These are phyloP conservation scores for Lipomyces mesembrius DNA, from an alignment of 805 yeast species.

Conservation along the genomic window DNA sequence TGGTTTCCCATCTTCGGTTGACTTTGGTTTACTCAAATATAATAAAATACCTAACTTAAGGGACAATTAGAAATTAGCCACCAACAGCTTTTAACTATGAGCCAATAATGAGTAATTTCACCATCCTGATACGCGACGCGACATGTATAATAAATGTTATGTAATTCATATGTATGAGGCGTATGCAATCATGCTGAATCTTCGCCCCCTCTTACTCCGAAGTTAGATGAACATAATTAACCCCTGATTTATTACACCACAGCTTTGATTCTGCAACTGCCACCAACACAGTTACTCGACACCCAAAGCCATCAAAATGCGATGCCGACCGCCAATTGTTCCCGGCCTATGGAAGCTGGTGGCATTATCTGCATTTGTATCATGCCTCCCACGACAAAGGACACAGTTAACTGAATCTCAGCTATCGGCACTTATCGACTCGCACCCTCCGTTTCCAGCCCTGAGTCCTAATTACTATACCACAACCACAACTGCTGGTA, in stretches of 20 bases:
- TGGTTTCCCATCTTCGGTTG: background rate
- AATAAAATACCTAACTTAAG: background rate
- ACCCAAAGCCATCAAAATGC: background rate
- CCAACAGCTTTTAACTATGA: background rate
- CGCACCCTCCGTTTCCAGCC: slow-evolving; percentile 28
- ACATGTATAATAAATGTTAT: too few relatives aligned
- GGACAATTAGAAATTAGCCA: background rate
- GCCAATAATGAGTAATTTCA: background rate
- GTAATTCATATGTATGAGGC: background rate
- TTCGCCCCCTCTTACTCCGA: background rate
- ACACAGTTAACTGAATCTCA: slow-evolving; percentile 18
- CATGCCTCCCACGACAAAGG: slow-evolving; percentile 13
- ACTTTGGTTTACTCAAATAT: background rate
- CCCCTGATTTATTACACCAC: too few relatives aligned
- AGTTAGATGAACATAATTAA: too few relatives aligned
- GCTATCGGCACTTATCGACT: slow-evolving; percentile 10
- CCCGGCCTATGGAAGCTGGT: background rate
- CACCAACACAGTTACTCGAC: background rate
- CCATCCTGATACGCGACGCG: background rate
- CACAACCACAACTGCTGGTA: background rate
- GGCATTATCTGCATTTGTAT: background rate
- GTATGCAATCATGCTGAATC: background rate
- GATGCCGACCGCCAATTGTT: background rate
- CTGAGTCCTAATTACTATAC: slow-evolving; percentile 23
- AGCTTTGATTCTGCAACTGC: too few relatives aligned